phyloP scores from a whole-genome alignment of 257 asterid genomes.

The Ajuga chamaepitys region DNA sequence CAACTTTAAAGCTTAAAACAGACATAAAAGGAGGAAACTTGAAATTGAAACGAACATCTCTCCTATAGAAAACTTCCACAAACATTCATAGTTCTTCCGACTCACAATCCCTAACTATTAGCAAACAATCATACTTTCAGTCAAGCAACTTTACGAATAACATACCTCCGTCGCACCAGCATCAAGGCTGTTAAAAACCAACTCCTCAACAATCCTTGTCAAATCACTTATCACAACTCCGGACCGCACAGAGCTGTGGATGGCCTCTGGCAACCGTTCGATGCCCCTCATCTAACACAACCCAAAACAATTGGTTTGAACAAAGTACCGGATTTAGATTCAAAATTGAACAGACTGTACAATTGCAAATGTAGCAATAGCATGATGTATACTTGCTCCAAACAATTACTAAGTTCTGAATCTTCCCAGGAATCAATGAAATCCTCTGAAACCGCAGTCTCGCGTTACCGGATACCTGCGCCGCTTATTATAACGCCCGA shows the following conservation, averaged over 20 bases:
- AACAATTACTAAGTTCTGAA: neutral
- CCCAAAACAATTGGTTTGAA: neutral
- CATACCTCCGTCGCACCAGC: conserved; percentile 84
- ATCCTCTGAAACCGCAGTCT: neutral
- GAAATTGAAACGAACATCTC: neutral
- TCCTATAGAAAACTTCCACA: neutral
- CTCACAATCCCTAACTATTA: neutral
- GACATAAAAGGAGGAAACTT: neutral
- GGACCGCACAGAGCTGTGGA: conserved; percentile 65
- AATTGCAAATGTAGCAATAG: neutral
- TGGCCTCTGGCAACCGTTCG: conserved; percentile 60
- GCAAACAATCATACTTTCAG: neutral
- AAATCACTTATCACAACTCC: conserved; percentile 65
- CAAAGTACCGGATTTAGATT: neutral
- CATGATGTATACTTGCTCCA: neutral
- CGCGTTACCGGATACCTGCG: neutral
- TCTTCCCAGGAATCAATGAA: neutral
- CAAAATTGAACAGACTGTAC: neutral
- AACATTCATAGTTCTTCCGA: neutral
- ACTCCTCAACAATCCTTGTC: conserved; percentile 81
- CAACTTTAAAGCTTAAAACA: neutral
- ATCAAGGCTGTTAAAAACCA: conserved; percentile 77
- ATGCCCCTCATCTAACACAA: conserved; percentile 49
- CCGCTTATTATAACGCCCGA: neutral
- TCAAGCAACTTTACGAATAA: neutral